Base-by-base conservation (phyloP, 2,329 filamentous ascomycete genomes). In the Ramichloridium luteum region DNA sequence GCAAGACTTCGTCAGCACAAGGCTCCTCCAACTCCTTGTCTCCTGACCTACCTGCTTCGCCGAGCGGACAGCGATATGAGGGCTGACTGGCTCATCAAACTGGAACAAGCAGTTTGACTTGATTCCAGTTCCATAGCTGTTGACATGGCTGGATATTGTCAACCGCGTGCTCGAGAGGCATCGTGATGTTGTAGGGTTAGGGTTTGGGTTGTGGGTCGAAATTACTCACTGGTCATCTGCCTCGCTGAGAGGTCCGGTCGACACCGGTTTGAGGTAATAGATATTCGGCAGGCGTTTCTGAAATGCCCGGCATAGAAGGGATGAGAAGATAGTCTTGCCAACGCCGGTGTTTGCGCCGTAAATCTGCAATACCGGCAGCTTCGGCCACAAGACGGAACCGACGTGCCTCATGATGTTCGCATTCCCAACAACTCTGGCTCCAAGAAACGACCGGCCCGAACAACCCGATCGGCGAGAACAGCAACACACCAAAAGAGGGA, bases 291-390 rank as follows among this genome's bases (percentile, higher is more conserved):
- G 61, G 23, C 58, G 57, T 15, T 58, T 61, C 22, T 58, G 60
- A 3, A 75, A 67, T 6, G 77, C 69, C 39, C 71, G 74, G 53
- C 74, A 79, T 3, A 92, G 62, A 9, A 84, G 57, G 0, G 80
- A 84, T 2, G 79, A 77, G 36, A 85, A 69, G 17, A 92, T 72
- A 0, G 83, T 92, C 62, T 92, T 92, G 41, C 83, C 83, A 15
- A 90, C 80, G 43, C 81, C 74, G 0, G 83, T 90, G 47, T 88
- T 90, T 28, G 83, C 80, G 16, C 83, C 83, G 48, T 80, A 92
- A 22, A 92, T 63, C 55, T 90, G 82, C 45, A 81, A 71, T 9
- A 73, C 65, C 38, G 74, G 72, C 32, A 86, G 62, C 6, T 70
- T 71, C 38, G 76, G 73, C 72, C 76, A 82, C 22, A 85, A 63